Base-by-base conservation (phyloP, 2,329 filamentous ascomycete genomes). In the Paraphoma sp. region DNA sequence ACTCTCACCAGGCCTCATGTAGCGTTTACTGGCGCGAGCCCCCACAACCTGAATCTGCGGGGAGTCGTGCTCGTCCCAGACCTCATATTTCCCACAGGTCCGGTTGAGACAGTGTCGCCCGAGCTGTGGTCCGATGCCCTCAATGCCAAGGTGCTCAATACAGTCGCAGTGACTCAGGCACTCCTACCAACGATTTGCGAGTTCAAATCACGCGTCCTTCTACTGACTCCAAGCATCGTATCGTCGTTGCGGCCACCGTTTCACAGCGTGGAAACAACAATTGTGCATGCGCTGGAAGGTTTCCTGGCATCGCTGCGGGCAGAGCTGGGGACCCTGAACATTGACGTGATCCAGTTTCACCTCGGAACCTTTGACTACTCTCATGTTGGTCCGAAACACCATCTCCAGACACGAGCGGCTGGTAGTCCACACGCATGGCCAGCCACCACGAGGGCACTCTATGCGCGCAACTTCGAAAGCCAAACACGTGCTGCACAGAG, bases 341-440 rank as follows among this genome's bases (percentile, higher is more conserved):
- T 97, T 51, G 86, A 89, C 40, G 90, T 97, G 17, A 90, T 90
- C 1, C 92, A 97, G 72, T 84, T 99, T 74, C 92, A 94, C 77
- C 87, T 98, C 1, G 95, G 95, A 56, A 93, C 92, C 18, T 92
- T 99, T 73, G 94, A 98, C 77, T 88, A 94, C 67, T 87, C 87
- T 6, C 83, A 88, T 60, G 87, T 89, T 16, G 79, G 78, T 1
- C 74, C 72, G 14, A 78, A 77, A 72, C 80, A 70, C 64, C 72
- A 65, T 58, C 71, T 67, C 67, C 80, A 69, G 71, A 72, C 65
- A 18, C 62, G 68, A 9, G 63, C 59, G 6, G 62, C 60, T 5
- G 57, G 77, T 69, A 67, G 75, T 72, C 67, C 72, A 59, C 67
- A 69, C 44, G 74, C 75, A 45, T 78, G 76, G 76, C 73, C 75